Conservation (phyloP, 148 eudicot genomes). For the Tetragonia tetragonoides region DNA sequence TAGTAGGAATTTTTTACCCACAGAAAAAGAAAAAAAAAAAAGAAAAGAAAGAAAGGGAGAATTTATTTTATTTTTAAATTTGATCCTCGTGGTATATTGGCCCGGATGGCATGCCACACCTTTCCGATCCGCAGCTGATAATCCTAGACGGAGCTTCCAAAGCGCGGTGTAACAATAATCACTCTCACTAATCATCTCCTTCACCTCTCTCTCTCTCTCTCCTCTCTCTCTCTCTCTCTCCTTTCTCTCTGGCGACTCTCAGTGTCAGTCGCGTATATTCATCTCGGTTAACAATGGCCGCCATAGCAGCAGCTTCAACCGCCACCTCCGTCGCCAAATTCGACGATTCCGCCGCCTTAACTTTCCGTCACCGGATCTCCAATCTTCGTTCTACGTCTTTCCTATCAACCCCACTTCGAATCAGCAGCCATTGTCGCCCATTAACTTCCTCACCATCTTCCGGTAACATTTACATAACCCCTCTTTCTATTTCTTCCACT, state of each 20-base stretch:
- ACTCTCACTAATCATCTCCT: too few species aligned
- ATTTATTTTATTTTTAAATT: too few species aligned
- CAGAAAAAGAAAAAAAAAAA: too few species aligned
- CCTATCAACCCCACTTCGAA: slow-evolving; percentile 25
- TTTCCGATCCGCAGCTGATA: too few species aligned
- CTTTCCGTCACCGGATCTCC: slow-evolving; percentile 32
- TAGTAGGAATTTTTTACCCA: too few species aligned
- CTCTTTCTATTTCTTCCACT: background rate
- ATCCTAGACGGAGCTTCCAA: too few species aligned
- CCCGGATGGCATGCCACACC: too few species aligned
- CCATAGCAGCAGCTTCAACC: slow-evolving; percentile 42
- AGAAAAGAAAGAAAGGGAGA: too few species aligned
- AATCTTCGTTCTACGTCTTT: slow-evolving; percentile 23
- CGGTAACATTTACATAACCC: slow-evolving; percentile 20
- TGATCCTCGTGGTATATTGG: too few species aligned
- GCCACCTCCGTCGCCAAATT: slow-evolving; percentile 35
- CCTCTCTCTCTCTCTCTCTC: background rate
- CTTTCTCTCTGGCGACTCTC: slow-evolving; percentile 25
- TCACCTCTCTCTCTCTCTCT: background rate
- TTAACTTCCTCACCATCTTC: slow-evolving; percentile 34
- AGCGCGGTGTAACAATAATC: too few species aligned
- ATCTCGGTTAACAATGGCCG: slow-evolving; percentile 17
- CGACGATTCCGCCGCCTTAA: slow-evolving; percentile 26
- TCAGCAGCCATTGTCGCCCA: slow-evolving; percentile 27
- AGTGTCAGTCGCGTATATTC: slow-evolving; percentile 10